Base-by-base conservation (phyloP, 352 stramenopile species). In the Detonula confervacea region DNA sequence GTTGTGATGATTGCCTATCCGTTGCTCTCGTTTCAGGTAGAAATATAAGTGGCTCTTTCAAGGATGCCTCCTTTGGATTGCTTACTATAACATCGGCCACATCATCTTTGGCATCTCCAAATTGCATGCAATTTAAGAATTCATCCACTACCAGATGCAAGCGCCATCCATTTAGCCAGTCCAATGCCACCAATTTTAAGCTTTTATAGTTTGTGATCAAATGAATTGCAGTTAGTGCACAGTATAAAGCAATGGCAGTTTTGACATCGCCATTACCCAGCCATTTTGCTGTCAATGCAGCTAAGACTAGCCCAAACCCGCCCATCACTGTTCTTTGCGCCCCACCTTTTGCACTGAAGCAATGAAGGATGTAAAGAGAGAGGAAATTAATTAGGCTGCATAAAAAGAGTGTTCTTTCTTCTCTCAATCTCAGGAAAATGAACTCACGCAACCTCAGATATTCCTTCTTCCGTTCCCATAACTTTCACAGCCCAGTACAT, bases 301-400 rank as follows among this genome's bases (percentile, higher is more conserved):
- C 69, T 67, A 88, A 84, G 0, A 93, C 51, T 12, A 93, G 65
- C 22, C 88, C 88, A n/a, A 90, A 22, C 46, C 77, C 83, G 24
- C 77, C 86, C 0, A 88, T 83, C 5, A 91, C 76, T 22, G 88
- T 92, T 51, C 90, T 66, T 55, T 93, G 88, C 18, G 88, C 86
- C n/a, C 88, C 88, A 82, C 80, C 88, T 52, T 93, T 93, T 66
- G 85, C 88, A 51, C 83, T 84, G 52, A 87, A 88, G 80, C 1
- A 81, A 84, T 72, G 88, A 87, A 65, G 39, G 86, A 49, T 49
- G 39, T n/a, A 24, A 54, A 51, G 30, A 63, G 18, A 55, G 22
- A 30, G 3, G 5, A 35, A 35, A 57, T 18, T 14, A 35, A 57
- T 18, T 57, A 18, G 22, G 35, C 8, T 57, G 14, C 24, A 6